A percentile compares a stretch with the other conserved stretches of the same genome.
These are phyloP conservation scores for Amauroascus niger DNA, from an alignment of 2,329 filamentous ascomycete genomes.

Conservation along the genomic window DNA sequence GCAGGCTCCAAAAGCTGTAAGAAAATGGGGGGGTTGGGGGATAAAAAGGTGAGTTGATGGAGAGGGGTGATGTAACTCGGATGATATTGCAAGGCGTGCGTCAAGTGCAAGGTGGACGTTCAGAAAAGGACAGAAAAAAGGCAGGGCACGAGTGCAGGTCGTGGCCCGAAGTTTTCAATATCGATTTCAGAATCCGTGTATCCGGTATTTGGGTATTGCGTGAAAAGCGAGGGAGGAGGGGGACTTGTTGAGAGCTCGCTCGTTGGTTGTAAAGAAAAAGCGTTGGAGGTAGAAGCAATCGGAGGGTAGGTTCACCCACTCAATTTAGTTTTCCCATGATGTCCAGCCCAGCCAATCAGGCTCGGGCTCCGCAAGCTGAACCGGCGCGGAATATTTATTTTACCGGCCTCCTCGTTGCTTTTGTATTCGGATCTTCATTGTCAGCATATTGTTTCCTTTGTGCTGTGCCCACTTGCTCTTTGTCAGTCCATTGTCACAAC, in stretches of 20 bases:
- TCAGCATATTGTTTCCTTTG: not conserved
- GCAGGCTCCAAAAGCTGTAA: not conserved
- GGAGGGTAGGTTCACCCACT: constrained; percentile 1
- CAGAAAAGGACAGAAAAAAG: not conserved
- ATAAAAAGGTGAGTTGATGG: not conserved
- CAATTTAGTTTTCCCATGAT: not conserved
- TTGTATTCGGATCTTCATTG: not conserved
- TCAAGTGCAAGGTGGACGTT: not conserved
- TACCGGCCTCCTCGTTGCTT: not conserved
- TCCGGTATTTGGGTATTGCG: not conserved
- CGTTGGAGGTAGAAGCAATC: constrained; percentile 6
- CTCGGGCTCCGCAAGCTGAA: not conserved
- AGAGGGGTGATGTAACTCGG: constrained; percentile 12
- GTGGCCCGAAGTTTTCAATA: constrained; percentile 24
- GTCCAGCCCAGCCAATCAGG: not conserved
- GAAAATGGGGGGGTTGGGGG: not conserved
- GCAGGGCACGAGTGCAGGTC: constrained; percentile 38
- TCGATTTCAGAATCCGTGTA: constrained; percentile 3
- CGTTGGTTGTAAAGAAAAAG: constrained; percentile 5
- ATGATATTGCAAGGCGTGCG: constrained; percentile 5
- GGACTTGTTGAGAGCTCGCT: constrained; percentile 2
- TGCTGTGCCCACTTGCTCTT: not conserved
- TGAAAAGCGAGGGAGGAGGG: constrained; percentile 3
- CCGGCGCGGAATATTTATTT: constrained; percentile 11
- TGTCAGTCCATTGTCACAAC: no score